Conservation (phyloP, 2,329 filamentous ascomycete genomes). For the Fusarium pseudonygamai region DNA sequence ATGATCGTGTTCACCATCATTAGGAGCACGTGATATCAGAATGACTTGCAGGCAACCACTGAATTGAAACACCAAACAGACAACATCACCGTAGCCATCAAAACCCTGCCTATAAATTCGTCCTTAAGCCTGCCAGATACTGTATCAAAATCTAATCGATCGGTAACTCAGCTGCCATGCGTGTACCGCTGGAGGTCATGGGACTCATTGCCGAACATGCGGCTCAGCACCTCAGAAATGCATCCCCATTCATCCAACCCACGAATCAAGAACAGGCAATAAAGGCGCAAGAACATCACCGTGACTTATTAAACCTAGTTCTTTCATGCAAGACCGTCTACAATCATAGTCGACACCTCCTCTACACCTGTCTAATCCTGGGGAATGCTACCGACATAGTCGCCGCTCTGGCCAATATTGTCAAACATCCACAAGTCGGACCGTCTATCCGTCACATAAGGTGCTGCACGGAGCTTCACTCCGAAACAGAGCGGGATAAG, state of each 20-base stretch:
- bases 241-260: slow-evolving; percentile 7
- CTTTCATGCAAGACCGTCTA: background rate
- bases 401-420: background rate
- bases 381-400: background rate
- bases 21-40: background rate
- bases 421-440: slow-evolving; percentile 8
- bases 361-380: slow-evolving; percentile 1
- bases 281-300: background rate
- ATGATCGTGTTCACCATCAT: background rate
- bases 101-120: background rate
- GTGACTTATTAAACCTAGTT: background rate
- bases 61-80: background rate
- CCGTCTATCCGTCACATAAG: slow-evolving; percentile 15
- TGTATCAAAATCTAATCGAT: background rate
- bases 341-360: background rate
- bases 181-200: slow-evolving; percentile 3
- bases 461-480: background rate
- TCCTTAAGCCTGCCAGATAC: background rate
- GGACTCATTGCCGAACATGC: slow-evolving; percentile 2
- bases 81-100: background rate
- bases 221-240: background rate
- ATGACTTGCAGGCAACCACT: background rate
- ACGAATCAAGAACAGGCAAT: background rate
- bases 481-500: background rate
- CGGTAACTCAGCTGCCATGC: background rate